Base-by-base conservation (phyloP, 352 stramenopile species). In the Pythium insidiosum region DNA sequence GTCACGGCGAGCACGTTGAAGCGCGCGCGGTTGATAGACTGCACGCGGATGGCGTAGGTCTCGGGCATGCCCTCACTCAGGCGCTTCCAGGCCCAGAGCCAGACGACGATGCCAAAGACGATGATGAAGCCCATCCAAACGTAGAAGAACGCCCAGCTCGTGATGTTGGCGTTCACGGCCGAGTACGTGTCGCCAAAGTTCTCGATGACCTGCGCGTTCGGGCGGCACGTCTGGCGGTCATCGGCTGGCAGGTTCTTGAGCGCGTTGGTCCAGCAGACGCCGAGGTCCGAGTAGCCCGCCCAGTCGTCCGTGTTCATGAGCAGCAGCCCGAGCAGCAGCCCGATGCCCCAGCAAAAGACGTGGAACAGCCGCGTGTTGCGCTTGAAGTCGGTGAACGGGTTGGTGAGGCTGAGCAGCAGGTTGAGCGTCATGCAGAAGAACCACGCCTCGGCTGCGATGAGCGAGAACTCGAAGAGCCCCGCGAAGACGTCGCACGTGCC, bases 361-460 rank as follows among this genome's bases (percentile, higher is more conserved):
- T 94, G 80, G 59, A 91, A 95, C 31, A 88, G 38, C 12, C 71
- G 51, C 38, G 67, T 90, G 65, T 94, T 95, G 51, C 71, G 60
- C 56, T 93, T 91, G 52, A 91, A 94, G 63, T 94, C 79, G 15
- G 79, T 94, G 48, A 96, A 96, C 15, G 85, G 85, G 56, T 94
- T 96, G 5, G 79, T 95, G 25, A 94, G 63, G 43, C 77, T 87
- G 59, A 94, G 66, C 31, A 92, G 56, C 29, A 96, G 50, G 52
- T 96, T 88, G 25, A 90, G 61, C 35, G 85, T 89, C 77, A 96
- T 92, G 34, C 78, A 89, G 40, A 95, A 80, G 65, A 96, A 94
- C 78, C 81, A 95, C 54, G 73, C 87, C 55, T 92, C 79, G 38
- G 77, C 76, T 3, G 79, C 73, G 46, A 94, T 70, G 20, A 94